Evolutionary conservation across 306 rosid genomes (phyloP).

Genomic region (Urtica urens): DNA sequence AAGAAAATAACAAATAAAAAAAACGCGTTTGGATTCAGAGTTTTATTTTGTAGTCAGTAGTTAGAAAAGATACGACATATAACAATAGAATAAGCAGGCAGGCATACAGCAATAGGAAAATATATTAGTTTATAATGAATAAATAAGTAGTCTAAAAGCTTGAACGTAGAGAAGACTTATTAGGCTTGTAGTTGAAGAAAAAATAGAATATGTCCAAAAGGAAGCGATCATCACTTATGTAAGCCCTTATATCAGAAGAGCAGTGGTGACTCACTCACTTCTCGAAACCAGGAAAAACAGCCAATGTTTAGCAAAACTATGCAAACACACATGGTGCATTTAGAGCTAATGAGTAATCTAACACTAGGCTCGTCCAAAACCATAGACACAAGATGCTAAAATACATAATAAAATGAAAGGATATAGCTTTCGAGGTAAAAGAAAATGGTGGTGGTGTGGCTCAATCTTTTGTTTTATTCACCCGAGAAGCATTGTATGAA

Average conservation of each 20-base stretch:
- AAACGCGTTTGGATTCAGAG: too few relatives aligned
- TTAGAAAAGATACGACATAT: too few relatives aligned
- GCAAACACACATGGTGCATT: constrained; percentile 46
- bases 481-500: too few relatives aligned
- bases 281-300: constrained; percentile 31
- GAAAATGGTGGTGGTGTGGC: constrained; percentile 31
- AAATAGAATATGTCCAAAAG: too few relatives aligned
- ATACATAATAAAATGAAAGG: constrained; percentile 22
- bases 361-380: constrained; percentile 22
- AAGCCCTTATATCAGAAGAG: constrained; percentile 12
- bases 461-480: constrained; percentile 4
- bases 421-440: constrained; percentile 71
- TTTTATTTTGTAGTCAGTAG: too few relatives aligned
- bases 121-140: too few relatives aligned
- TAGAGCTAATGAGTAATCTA: constrained; percentile 26
- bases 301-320: constrained; percentile 52
- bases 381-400: constrained; percentile 6
- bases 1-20: too few relatives aligned
- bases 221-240: constrained; percentile 10
- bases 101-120: too few relatives aligned
- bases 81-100: too few relatives aligned
- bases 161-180: too few relatives aligned
- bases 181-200: too few relatives aligned
- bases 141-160: too few relatives aligned
- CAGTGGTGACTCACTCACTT: constrained; percentile 40